phyloP scores from a whole-genome alignment of 331 rosid species.

The Malus hybrid region DNA sequence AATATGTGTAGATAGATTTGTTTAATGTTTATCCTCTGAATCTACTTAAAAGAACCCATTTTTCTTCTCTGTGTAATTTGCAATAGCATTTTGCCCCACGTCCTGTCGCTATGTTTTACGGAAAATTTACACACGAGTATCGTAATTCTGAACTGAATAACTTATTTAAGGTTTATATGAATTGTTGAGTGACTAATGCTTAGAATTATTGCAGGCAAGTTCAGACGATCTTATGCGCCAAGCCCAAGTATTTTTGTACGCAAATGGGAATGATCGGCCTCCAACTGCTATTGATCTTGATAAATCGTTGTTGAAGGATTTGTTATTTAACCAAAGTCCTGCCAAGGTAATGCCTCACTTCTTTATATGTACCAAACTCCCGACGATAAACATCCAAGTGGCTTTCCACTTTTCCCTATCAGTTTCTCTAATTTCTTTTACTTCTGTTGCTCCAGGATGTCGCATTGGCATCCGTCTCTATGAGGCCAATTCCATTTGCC shows the following conservation, averaged over 20 bases:
- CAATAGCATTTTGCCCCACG: too few species aligned
- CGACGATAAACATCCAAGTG: neutral
- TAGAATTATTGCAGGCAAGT: conserved; percentile 55
- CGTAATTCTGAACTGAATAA: neutral
- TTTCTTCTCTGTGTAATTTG: too few species aligned
- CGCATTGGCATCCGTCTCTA: conserved; percentile 85
- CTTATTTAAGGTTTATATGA: neutral
- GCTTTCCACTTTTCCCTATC: neutral
- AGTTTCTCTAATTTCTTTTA: conserved; percentile 11
- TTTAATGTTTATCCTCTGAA: too few species aligned
- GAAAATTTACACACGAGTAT: neutral
- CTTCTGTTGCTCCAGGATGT: conserved; percentile 55
- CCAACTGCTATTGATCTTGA: conserved; percentile 84
- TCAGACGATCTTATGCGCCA: conserved; percentile 81
- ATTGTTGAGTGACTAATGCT: conserved; percentile 7
- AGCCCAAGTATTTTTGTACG: conserved; percentile 77
- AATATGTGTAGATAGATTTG: too few species aligned
- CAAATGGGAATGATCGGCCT: conserved; percentile 72
- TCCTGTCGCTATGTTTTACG: neutral
- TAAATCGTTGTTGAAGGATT: conserved; percentile 66
- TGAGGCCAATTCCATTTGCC: conserved; percentile 85
- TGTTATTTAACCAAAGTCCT: conserved; percentile 86
- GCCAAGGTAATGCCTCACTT: conserved; percentile 45
- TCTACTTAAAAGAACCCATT: too few species aligned
- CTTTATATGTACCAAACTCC: neutral